Conservation (phyloP, 2,329 filamentous ascomycete species). For the Hymenoscyphus infarciens region DNA sequence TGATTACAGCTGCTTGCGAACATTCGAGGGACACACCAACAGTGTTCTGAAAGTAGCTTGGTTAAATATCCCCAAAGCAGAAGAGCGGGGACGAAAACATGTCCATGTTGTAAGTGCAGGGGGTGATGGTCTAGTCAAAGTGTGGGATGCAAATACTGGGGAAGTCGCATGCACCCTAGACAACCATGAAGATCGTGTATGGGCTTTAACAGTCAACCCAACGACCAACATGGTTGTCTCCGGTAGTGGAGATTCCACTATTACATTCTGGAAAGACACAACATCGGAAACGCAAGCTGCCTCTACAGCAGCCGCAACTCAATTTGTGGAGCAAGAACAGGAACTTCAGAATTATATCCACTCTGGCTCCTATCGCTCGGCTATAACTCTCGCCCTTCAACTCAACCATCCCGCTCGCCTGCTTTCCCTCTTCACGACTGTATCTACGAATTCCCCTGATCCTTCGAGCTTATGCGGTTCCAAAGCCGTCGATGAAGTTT, state of each 20-base stretch:
- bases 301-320: constrained; percentile 68
- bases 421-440: constrained; percentile 76
- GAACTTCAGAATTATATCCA: constrained; percentile 90
- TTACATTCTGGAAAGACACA: constrained; percentile 95
- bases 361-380: constrained; percentile 83
- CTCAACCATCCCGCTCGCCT: constrained; percentile 91
- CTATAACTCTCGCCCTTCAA: constrained; percentile 85
- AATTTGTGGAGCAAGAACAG: constrained; percentile 90
- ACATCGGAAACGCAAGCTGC: constrained; percentile 74
- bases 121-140: constrained; percentile 91
- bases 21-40: constrained; percentile 94
- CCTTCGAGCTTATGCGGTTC: constrained; percentile 61
- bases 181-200: constrained; percentile 94
- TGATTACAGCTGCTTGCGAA: constrained; percentile 88
- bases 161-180: constrained; percentile 88
- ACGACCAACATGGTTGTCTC: constrained; percentile 73
- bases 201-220: constrained; percentile 77
- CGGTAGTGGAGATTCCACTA: constrained; percentile 84
- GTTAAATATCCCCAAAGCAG: constrained; percentile 55
- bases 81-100: constrained; percentile 54
- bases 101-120: constrained; percentile 81
- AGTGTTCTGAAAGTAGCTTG: constrained; percentile 91
- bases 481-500: constrained; percentile 74
- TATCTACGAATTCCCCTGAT: constrained; percentile 60
- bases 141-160: constrained; percentile 86